Evolutionary conservation across 129 eudicot genomes (phyloP).

Genomic region (Ambrosia artemisiifolia): DNA sequence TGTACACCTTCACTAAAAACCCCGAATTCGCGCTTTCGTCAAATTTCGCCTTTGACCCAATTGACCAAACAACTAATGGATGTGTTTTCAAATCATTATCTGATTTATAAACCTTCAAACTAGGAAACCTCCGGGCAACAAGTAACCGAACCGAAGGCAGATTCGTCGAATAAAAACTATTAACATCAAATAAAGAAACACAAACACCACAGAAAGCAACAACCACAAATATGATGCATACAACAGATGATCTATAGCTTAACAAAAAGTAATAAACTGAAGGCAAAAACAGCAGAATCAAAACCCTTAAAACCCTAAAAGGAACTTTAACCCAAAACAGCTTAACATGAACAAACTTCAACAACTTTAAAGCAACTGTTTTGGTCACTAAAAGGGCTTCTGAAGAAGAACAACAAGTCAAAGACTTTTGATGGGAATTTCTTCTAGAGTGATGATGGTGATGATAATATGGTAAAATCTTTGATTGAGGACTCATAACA

Average conservation of each 20-base stretch:
- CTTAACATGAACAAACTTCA: slow-evolving; percentile 40
- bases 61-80: slow-evolving; percentile 70
- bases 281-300: slow-evolving; percentile 55
- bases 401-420: slow-evolving; percentile 39
- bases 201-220: slow-evolving; percentile 43
- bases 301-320: slow-evolving; percentile 29
- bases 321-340: slow-evolving; percentile 48
- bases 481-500: slow-evolving; percentile 32
- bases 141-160: slow-evolving; percentile 27
- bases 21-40: slow-evolving; percentile 46
- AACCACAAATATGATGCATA: slow-evolving; percentile 39
- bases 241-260: slow-evolving; percentile 32
- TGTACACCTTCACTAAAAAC: slow-evolving; percentile 62
- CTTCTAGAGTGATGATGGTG: slow-evolving; percentile 23
- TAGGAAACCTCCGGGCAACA: slow-evolving; percentile 38
- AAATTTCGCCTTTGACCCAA: slow-evolving; percentile 48
- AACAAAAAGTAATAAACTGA: slow-evolving; percentile 53
- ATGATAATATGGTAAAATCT: slow-evolving; percentile 21
- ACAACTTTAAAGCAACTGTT: slow-evolving; percentile 37
- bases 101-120: slow-evolving; percentile 34
- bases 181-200: slow-evolving; percentile 26
- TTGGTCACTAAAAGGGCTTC: slow-evolving; percentile 58
- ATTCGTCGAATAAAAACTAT: slow-evolving; percentile 23
- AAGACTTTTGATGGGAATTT: slow-evolving; percentile 23
- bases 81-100: slow-evolving; percentile 22